Conservation (phyloP, 495 filamentous ascomycete genomes). For the Neurospora sp. region DNA sequence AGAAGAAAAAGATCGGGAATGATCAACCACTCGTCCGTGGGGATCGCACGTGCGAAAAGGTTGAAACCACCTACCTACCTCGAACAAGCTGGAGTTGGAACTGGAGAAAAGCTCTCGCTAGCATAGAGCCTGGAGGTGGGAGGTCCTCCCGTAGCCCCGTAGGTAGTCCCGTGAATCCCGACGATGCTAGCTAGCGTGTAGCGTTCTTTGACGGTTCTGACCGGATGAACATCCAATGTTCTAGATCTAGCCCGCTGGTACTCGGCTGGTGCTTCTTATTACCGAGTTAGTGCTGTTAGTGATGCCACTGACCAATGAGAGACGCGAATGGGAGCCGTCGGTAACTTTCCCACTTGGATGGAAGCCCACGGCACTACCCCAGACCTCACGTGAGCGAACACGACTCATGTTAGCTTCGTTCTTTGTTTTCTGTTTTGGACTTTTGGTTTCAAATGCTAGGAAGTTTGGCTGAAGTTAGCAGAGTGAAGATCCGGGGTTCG, state of each 20-base stretch:
- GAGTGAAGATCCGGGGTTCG: not conserved
- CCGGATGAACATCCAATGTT: not conserved
- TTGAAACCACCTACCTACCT: not conserved
- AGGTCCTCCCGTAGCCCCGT: not conserved
- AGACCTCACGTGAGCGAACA: not conserved
- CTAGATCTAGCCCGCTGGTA: not conserved
- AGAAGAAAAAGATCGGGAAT: not conserved
- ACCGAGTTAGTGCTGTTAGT: not conserved
- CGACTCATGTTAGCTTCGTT: not conserved
- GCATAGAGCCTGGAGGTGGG: not conserved
- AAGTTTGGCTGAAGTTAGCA: not conserved
- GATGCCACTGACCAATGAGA: not conserved
- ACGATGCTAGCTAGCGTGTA: not conserved
- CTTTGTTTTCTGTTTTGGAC: not conserved
- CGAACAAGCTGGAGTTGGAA: not conserved
- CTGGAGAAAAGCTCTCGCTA: not conserved
- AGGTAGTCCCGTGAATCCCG: not conserved
- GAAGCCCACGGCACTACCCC: not conserved
- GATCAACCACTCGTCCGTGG: not conserved
- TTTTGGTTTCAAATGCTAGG: not conserved
- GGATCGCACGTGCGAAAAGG: not conserved
- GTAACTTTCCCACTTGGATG: not conserved
- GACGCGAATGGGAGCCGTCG: not conserved
- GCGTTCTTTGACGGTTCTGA: not conserved
- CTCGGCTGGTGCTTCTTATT: not conserved